A percentile compares a stretch with the other conserved stretches of the same genome.
Evolutionary conservation across 176 grass and related monocot species (phyloP).

Genomic region (Guadua angustifolia): DNA sequence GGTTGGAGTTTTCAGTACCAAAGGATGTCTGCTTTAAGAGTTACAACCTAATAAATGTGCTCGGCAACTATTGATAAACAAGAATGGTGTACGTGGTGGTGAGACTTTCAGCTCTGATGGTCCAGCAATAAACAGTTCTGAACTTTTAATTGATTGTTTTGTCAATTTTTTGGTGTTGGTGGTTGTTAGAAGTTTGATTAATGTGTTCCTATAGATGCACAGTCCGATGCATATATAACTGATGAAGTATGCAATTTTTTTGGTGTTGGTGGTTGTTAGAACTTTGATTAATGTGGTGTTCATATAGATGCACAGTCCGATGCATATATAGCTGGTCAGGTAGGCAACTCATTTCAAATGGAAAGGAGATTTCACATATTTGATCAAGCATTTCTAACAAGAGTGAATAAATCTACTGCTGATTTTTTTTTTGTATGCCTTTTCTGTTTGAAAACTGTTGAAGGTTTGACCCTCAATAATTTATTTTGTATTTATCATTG

Average conservation of each 20-base stretch:
- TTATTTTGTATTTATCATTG: not conserved
- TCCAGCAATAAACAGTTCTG: not conserved
- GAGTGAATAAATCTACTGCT: not conserved
- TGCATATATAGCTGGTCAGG: not conserved
- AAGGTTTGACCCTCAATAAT: not conserved
- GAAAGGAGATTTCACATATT: not conserved
- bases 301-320: not conserved
- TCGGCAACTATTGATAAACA: not conserved
- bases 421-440: not conserved
- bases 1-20: not conserved
- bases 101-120: not conserved
- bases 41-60: not conserved
- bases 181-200: not conserved
- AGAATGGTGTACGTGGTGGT: not conserved
- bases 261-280: too few relatives aligned
- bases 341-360: not conserved
- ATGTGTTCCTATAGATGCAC: not conserved
- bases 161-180: not conserved
- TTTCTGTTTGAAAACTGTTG: not conserved
- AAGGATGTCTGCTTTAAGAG: not conserved
- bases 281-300: too few relatives aligned
- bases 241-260: too few relatives aligned
- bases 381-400: not conserved
- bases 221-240: not conserved
- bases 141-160: constrained; percentile 16